A percentile compares a stretch with the other conserved stretches of the same genome.
Conservation (phyloP, 2,329 filamentous ascomycete species). For the Colletotrichum tanaceti region DNA sequence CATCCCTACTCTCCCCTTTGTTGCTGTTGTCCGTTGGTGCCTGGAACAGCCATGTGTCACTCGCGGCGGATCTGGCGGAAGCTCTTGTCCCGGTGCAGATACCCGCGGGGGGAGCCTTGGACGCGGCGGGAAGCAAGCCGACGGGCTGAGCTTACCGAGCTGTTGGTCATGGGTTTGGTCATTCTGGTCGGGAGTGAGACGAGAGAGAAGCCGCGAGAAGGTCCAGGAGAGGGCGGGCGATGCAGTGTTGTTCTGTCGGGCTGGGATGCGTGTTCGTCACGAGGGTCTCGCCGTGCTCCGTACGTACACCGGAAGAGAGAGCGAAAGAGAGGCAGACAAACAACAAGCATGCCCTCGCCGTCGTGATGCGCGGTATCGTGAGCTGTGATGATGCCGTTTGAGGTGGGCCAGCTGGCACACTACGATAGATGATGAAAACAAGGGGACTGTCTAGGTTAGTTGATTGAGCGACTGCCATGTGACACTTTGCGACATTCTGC, state of each 20-base stretch:
- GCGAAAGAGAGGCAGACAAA: background rate
- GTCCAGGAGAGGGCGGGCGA: background rate
- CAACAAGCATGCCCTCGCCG: too few relatives aligned
- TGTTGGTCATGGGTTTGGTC: constrained; percentile 5
- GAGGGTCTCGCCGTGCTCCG: constrained; percentile 12
- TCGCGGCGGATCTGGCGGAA: constrained; percentile 10
- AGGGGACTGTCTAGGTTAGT: background rate
- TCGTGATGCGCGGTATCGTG: background rate
- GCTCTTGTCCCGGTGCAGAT: constrained; percentile 14
- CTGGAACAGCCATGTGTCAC: constrained; percentile 17
- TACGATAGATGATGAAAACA: background rate
- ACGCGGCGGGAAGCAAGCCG: constrained; percentile 1
- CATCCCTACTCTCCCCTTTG: background rate
- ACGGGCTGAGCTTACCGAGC: constrained; percentile 13
- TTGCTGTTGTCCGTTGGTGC: background rate
- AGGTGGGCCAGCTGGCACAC: background rate
- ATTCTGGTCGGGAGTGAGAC: background rate
- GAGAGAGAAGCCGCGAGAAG: background rate
- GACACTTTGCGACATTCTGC: background rate
- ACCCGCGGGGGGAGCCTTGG: background rate
- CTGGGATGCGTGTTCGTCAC: constrained; percentile 3
- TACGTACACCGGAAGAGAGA: background rate
- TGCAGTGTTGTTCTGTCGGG: background rate
- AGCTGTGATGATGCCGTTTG: background rate
- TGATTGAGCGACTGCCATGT: background rate